phyloP scores from a whole-genome alignment of 163 green algal species.

The Scenedesmus sp. region DNA sequence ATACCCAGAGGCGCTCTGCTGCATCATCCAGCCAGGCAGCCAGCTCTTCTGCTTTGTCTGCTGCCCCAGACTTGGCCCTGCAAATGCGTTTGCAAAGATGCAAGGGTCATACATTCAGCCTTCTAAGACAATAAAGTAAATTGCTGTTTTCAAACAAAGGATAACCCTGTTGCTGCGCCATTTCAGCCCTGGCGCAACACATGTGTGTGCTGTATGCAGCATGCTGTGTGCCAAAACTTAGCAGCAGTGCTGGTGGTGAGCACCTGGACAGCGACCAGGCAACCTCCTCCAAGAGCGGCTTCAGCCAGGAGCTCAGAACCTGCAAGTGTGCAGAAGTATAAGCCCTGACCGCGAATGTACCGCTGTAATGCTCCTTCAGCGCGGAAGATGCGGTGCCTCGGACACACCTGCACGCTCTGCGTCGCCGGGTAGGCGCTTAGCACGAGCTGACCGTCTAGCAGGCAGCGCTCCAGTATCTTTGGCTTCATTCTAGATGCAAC shows the following conservation, averaged over 20 bases:
- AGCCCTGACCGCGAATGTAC: not conserved
- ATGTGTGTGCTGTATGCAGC: too few relatives aligned
- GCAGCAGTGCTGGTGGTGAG: not conserved
- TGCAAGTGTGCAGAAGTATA: not conserved
- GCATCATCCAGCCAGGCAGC: not conserved
- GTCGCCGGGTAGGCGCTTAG: not conserved
- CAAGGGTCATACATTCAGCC: not conserved
- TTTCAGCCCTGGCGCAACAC: not conserved
- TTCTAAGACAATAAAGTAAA: too few relatives aligned
- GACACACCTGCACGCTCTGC: conserved; percentile 6
- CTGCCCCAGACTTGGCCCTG: not conserved
- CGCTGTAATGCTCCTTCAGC: not conserved
- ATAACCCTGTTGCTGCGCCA: not conserved
- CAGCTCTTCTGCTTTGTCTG: not conserved
- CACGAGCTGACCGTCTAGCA: not conserved
- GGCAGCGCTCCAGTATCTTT: not conserved
- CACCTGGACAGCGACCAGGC: conserved; percentile 3
- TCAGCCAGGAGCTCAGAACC: not conserved
- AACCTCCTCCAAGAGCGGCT: not conserved
- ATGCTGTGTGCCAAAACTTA: not conserved
- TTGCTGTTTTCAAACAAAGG: not conserved
- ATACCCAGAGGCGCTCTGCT: not conserved
- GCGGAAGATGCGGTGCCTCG: not conserved
- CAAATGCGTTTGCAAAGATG: not conserved
- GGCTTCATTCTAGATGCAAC: not conserved